These are phyloP conservation scores for Lasiosphaeriaceae sp. DNA, from an alignment of 495 filamentous ascomycete genomes.

Conservation along the genomic window DNA sequence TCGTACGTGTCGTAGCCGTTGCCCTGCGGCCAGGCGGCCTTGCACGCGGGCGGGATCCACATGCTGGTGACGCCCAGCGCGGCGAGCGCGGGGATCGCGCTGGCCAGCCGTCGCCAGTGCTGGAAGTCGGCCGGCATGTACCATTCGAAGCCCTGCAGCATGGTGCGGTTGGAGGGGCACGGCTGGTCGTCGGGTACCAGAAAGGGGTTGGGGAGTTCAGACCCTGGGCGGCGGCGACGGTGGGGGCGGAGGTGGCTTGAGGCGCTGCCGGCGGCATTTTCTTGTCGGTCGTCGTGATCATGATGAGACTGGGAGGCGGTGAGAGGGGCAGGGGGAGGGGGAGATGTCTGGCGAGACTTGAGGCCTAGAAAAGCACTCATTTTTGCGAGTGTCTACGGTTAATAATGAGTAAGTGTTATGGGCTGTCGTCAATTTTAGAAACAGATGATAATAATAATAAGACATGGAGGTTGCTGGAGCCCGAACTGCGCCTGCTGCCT, in stretches of 20 bases:
- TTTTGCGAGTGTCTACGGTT: no score
- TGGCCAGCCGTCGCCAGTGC: slow-evolving; percentile 60
- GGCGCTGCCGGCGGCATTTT: neutral
- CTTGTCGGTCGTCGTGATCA: neutral
- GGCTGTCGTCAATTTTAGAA: no score
- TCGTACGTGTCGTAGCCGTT: slow-evolving; percentile 80
- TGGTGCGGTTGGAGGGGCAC: slow-evolving; percentile 48
- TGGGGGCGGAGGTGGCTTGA: slow-evolving; percentile 5
- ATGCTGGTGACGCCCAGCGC: slow-evolving; percentile 60
- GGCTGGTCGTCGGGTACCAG: slow-evolving; percentile 4
- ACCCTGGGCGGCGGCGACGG: neutral
- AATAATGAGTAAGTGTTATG: no score
- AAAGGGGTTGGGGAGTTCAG: slow-evolving; percentile 13
- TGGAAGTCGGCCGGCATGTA: slow-evolving; percentile 59
- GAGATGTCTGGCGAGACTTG: neutral
- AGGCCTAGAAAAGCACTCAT: neutral
- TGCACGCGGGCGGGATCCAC: slow-evolving; percentile 75
- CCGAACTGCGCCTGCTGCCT: no score
- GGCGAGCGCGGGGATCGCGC: slow-evolving; percentile 51
- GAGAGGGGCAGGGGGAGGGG: no score
- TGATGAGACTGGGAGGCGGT: neutral
- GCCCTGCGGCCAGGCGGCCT: slow-evolving; percentile 56
- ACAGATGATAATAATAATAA: no score
- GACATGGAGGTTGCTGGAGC: no score
- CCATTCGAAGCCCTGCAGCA: slow-evolving; percentile 77